phyloP scores from a whole-genome alignment of 73 alveolate species.

The Paramecium primaurelia region DNA sequence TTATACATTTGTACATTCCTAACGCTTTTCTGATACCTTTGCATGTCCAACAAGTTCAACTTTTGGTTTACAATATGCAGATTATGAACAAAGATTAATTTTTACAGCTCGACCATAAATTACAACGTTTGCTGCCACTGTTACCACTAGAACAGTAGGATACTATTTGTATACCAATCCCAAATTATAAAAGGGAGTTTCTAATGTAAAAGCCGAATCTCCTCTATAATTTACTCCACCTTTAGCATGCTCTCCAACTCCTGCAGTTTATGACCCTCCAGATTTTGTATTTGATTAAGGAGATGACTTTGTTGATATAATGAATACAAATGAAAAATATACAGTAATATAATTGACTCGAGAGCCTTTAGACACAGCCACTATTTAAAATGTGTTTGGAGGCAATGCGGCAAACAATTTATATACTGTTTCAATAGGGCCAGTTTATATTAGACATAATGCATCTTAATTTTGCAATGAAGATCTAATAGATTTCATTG shows the following conservation, averaged over 20 bases:
- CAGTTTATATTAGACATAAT: not conserved
- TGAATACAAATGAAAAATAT: not conserved
- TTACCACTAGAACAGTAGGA: not conserved
- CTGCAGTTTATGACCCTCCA: not conserved
- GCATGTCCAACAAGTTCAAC: not conserved
- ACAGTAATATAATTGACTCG: not conserved
- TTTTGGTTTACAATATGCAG: slow-evolving; percentile 3
- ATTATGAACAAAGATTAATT: not conserved
- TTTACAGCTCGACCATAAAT: not conserved
- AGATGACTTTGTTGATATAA: not conserved
- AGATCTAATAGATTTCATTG: not conserved
- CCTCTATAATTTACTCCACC: not conserved
- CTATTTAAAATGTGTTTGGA: not conserved
- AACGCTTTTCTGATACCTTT: not conserved
- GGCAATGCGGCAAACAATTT: not conserved
- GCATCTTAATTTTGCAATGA: not conserved
- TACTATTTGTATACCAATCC: not conserved
- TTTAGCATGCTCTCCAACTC: not conserved
- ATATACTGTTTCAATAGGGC: slow-evolving; percentile 12
- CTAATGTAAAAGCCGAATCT: not conserved
- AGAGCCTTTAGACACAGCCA: not conserved
- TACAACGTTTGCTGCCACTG: not conserved
- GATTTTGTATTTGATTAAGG: not conserved
- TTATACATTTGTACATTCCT: not conserved
- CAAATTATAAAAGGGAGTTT: not conserved